A percentile compares a stretch with the other conserved stretches of the same genome.
These are phyloP conservation scores for Rhodocollybia butyracea DNA, from an alignment of 768 basidiomycete species.

Conservation along the genomic window DNA sequence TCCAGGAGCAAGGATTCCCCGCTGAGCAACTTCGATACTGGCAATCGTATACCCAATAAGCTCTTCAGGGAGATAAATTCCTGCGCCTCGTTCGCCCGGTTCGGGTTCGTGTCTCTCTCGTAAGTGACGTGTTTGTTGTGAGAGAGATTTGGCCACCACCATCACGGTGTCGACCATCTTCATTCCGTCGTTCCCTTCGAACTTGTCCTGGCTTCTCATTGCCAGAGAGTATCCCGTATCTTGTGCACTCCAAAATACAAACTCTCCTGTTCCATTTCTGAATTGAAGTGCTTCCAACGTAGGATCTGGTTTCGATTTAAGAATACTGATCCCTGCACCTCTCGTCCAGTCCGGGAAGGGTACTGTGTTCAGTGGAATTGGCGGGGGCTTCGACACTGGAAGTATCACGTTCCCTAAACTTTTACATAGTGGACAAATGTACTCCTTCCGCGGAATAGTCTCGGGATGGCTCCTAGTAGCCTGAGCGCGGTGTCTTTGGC, in stretches of 20 bases:
- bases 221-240: conserved; percentile 65
- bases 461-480: conserved; percentile 93
- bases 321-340: conserved; percentile 81
- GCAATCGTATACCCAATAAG: conserved; percentile 86
- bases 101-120: conserved; percentile 76
- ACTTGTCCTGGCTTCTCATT: conserved; percentile 46
- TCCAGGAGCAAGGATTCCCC: conserved; percentile 53
- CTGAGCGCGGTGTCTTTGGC: conserved; percentile 84
- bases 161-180: conserved; percentile 90
- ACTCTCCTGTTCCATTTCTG: conserved; percentile 80
- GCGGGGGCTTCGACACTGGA: conserved; percentile 60
- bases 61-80: conserved; percentile 91
- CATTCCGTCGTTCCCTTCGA: conserved; percentile 54
- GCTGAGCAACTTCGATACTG: conserved; percentile 73
- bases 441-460: conserved; percentile 89
- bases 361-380: conserved; percentile 48
- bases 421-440: conserved; percentile 96
- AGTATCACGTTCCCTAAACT: conserved; percentile 92
- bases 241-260: conserved; percentile 86
- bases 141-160: conserved; percentile 72
- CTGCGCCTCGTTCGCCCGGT: conserved; percentile 69
- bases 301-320: conserved; percentile 78
- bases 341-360: conserved; percentile 90
- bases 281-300: conserved; percentile 71
- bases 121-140: conserved; percentile 81